Conservation (phyloP, 805 yeast species). For the Suhomyces canberraensis region DNA sequence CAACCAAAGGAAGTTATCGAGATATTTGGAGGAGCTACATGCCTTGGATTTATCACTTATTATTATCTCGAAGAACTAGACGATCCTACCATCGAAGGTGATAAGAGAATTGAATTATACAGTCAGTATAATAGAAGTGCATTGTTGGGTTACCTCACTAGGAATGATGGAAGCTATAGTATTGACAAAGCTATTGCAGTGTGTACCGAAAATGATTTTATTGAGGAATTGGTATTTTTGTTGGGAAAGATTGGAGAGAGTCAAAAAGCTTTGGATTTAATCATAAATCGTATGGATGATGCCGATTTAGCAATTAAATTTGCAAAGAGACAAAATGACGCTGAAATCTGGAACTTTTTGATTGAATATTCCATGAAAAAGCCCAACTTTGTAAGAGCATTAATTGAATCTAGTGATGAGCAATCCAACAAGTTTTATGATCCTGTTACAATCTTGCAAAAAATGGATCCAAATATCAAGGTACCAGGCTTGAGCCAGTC, state of each 20-base stretch:
- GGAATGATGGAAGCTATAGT: conserved; percentile 53
- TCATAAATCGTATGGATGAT: conserved; percentile 73
- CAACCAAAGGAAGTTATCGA: conserved; percentile 50
- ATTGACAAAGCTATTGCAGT: conserved; percentile 66
- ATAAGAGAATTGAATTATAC: conserved; percentile 62
- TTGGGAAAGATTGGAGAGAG: conserved; percentile 82
- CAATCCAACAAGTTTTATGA: conserved; percentile 22
- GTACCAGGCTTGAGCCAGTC: conserved; percentile 65
- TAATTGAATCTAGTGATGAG: conserved; percentile 66
- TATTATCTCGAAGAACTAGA: conserved; percentile 68
- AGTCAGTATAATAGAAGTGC: conserved; percentile 55
- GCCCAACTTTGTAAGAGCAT: conserved; percentile 73
- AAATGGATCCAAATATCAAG: conserved; percentile 17
- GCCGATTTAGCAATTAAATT: conserved; percentile 79
- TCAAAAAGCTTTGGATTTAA: conserved; percentile 68
- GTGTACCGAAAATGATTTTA: conserved; percentile 52
- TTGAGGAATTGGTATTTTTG: conserved; percentile 75
- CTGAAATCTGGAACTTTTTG: conserved; percentile 77
- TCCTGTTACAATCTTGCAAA: conserved; percentile 7
- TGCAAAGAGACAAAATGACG: conserved; percentile 64
- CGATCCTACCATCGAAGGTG: conserved; percentile 57
- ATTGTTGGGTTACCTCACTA: conserved; percentile 60
- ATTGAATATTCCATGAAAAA: conserved; percentile 65
- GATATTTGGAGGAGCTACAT: conserved; percentile 30
- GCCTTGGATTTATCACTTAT: conserved; percentile 51